These are phyloP conservation scores for Lactarius deliciosus DNA, from an alignment of 768 basidiomycete genomes.

Conservation along the genomic window DNA sequence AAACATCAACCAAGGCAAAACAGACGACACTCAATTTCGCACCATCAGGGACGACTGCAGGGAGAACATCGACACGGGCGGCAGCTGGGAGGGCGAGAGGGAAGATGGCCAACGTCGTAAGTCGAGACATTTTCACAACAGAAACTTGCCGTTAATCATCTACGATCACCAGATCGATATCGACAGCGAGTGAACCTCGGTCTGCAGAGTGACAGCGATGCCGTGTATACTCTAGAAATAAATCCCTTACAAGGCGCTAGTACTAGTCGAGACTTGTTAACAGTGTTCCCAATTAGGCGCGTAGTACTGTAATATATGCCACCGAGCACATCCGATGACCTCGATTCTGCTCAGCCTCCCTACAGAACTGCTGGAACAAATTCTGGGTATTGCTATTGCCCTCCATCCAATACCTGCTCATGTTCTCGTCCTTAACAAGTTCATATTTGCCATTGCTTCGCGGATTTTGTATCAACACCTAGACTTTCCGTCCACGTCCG, in stretches of 20 bases:
- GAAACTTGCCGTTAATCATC: not conserved
- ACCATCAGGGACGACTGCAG: slow-evolving; percentile 41
- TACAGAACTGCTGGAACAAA: slow-evolving; percentile 20
- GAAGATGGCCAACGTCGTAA: slow-evolving; percentile 52
- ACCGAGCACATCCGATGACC: not conserved
- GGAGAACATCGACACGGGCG: slow-evolving; percentile 55
- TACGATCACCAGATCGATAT: slow-evolving; percentile 27
- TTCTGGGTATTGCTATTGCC: slow-evolving; percentile 6
- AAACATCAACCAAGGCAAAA: slow-evolving; percentile 38
- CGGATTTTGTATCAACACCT: slow-evolving; percentile 21
- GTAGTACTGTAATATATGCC: not conserved
- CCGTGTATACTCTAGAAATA: not conserved
- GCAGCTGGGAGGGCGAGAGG: slow-evolving; percentile 69
- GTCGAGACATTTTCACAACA: slow-evolving; percentile 29
- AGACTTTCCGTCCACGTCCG: slow-evolving; percentile 17
- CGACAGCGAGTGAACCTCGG: slow-evolving; percentile 29
- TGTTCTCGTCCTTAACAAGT: slow-evolving; percentile 27
- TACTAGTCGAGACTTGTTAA: not conserved
- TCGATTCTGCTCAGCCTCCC: slow-evolving; percentile 23
- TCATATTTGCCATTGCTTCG: slow-evolving; percentile 17
- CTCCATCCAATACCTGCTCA: slow-evolving; percentile 24
- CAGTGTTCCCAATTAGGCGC: slow-evolving; percentile 9
- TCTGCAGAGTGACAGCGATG: not conserved
- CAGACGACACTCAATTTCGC: slow-evolving; percentile 65
- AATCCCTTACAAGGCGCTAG: not conserved